Evolutionary conservation across 176 grass and related monocot species (phyloP).

Genomic region (Aegilops tauschii): DNA sequence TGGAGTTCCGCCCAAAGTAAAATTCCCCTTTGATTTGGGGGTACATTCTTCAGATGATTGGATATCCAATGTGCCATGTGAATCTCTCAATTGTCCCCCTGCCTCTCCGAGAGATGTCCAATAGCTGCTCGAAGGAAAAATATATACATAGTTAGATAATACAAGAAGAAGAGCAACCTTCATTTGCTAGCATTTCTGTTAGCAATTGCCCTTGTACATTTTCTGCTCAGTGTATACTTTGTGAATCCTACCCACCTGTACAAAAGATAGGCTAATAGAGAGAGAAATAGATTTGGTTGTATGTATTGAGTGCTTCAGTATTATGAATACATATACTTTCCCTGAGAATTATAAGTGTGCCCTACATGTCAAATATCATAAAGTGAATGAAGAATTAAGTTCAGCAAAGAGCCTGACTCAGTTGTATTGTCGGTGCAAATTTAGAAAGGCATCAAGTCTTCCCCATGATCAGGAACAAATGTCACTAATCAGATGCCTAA

Average conservation of each 20-base stretch:
- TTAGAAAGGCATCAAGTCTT: constrained; percentile 3
- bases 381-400: background rate
- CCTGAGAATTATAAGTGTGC: constrained; percentile 11
- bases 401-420: background rate
- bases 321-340: background rate
- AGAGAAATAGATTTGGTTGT: constrained; percentile 16
- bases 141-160: constrained; percentile 23
- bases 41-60: constrained; percentile 59
- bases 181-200: constrained; percentile 47
- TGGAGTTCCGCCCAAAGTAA: constrained; percentile 31
- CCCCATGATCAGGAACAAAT: background rate
- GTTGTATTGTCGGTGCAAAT: constrained; percentile 6
- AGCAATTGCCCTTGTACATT: constrained; percentile 18
- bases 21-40: constrained; percentile 53
- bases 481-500: constrained; percentile 6
- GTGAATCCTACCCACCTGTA: constrained; percentile 21
- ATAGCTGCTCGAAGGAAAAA: constrained; percentile 32
- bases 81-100: constrained; percentile 38
- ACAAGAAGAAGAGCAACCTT: constrained; percentile 33
- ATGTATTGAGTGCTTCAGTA: constrained; percentile 8
- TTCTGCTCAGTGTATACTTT: constrained; percentile 28
- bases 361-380: background rate
- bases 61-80: constrained; percentile 55
- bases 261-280: constrained; percentile 46
- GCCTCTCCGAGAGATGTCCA: constrained; percentile 29